phyloP scores from a whole-genome alignment of 2,329 filamentous ascomycete genomes.

The Alternaria novae-zelandiae region DNA sequence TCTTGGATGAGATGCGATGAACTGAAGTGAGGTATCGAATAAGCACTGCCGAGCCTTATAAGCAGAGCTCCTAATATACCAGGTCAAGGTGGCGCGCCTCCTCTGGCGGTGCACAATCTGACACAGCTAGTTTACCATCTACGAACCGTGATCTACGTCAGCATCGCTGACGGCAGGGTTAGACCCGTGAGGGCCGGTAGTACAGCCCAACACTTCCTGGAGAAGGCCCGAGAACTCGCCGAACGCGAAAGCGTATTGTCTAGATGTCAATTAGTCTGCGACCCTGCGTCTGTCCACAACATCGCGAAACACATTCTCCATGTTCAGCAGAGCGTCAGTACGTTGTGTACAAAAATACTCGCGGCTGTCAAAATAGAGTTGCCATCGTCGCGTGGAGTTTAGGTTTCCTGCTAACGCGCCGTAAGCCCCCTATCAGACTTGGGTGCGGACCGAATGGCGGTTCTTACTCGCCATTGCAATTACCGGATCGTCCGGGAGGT shows the following conservation, averaged over 20 bases:
- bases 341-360: not conserved
- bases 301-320: not conserved
- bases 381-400: not conserved
- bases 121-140: not conserved
- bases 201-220: not conserved
- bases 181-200: not conserved
- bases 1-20: not conserved
- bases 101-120: not conserved
- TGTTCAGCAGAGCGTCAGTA: not conserved
- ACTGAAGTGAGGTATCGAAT: not conserved
- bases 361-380: not conserved
- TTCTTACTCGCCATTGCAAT: not conserved
- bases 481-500: not conserved
- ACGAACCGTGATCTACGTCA: not conserved
- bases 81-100: not conserved
- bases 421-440: not conserved
- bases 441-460: slow-evolving; percentile 1
- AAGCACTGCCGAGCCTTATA: not conserved
- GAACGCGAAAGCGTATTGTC: not conserved
- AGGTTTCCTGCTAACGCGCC: not conserved
- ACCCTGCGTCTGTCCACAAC: not conserved
- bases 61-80: not conserved
- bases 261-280: not conserved
- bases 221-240: not conserved
- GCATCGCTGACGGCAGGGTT: not conserved